Percentiles rank a stretch among this genome's conserved stretches.
Evolutionary conservation across 2,329 filamentous ascomycete species (phyloP).

Genomic region (Botryotinia globosa): DNA sequence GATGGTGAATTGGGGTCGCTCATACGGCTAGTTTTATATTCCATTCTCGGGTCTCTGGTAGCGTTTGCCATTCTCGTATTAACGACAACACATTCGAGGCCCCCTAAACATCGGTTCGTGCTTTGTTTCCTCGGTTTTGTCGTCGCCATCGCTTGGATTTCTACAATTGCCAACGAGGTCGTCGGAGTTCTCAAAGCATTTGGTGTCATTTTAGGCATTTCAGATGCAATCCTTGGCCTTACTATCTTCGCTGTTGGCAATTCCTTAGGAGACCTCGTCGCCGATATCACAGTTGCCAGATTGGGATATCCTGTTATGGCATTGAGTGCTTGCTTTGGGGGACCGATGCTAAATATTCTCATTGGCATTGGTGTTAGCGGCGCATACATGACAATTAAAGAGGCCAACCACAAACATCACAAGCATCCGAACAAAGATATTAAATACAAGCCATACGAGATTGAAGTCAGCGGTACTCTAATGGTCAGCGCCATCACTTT

Average conservation of each 20-base stretch:
- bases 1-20: constrained; percentile 56
- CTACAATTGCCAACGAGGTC: constrained; percentile 90
- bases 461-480: constrained; percentile 80
- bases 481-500: constrained; percentile 83
- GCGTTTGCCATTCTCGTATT: constrained; percentile 64
- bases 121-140: constrained; percentile 88
- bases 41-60: constrained; percentile 66
- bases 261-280: constrained; percentile 88
- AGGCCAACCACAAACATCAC: constrained; percentile 61
- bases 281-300: constrained; percentile 88
- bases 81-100: constrained; percentile 64
- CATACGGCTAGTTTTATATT: constrained; percentile 56
- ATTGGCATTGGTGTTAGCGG: constrained; percentile 92
- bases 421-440: constrained; percentile 65
- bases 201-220: constrained; percentile 88
- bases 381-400: constrained; percentile 77
- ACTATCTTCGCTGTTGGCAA: constrained; percentile 97
- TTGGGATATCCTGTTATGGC: constrained; percentile 98
- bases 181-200: constrained; percentile 92
- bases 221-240: constrained; percentile 88
- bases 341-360: constrained; percentile 95
- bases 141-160: constrained; percentile 94
- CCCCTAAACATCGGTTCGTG: constrained; percentile 71
- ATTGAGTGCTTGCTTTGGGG: constrained; percentile 90
- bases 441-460: constrained; percentile 72